phyloP scores from a whole-genome alignment of 208 protist genomes.

The Paratrypanosoma confusum region DNA sequence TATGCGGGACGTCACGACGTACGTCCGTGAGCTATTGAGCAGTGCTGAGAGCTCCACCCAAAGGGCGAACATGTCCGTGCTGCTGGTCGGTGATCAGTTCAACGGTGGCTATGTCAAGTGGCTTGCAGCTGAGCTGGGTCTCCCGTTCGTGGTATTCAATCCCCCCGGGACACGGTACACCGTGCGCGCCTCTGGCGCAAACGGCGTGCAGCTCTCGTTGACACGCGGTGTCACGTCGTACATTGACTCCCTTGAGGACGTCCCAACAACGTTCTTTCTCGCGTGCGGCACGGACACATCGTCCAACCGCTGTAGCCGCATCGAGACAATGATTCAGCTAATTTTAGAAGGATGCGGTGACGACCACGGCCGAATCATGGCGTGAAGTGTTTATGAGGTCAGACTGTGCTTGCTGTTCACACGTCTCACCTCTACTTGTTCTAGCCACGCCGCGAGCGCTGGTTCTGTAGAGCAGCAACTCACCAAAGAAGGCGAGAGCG shows the following conservation, averaged over 20 bases:
- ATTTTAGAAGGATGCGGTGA: constrained; percentile 53
- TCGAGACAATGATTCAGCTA: constrained; percentile 48
- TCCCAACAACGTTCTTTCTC: constrained; percentile 33
- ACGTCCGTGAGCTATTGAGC: constrained; percentile 34
- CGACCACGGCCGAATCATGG: constrained; percentile 16
- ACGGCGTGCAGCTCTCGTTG: constrained; percentile 46
- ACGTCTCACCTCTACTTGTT: too few relatives aligned
- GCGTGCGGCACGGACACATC: constrained; percentile 39
- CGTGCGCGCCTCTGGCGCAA: constrained; percentile 3
- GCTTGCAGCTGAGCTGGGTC: constrained; percentile 27
- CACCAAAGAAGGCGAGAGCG: too few relatives aligned
- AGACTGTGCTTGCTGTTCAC: too few relatives aligned
- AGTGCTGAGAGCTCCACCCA: constrained; percentile 11
- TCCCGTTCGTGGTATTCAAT: constrained; percentile 74
- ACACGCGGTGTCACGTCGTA: constrained; percentile 58
- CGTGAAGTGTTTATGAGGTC: too few relatives aligned
- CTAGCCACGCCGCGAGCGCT: too few relatives aligned
- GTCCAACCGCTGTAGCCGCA: constrained; percentile 42
- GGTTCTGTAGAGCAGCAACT: too few relatives aligned
- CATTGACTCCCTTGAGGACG: constrained; percentile 71
- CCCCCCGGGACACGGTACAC: constrained; percentile 62
- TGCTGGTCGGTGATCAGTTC: constrained; percentile 78
- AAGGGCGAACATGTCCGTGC: too few relatives aligned
- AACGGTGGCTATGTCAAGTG: constrained; percentile 84
- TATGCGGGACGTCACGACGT: constrained; percentile 34